Evolutionary conservation across 2,329 filamentous ascomycete genomes (phyloP), one percentile per base, ranked within the genome.

Genomic region (Sporothrix dimorphospora): DNA sequence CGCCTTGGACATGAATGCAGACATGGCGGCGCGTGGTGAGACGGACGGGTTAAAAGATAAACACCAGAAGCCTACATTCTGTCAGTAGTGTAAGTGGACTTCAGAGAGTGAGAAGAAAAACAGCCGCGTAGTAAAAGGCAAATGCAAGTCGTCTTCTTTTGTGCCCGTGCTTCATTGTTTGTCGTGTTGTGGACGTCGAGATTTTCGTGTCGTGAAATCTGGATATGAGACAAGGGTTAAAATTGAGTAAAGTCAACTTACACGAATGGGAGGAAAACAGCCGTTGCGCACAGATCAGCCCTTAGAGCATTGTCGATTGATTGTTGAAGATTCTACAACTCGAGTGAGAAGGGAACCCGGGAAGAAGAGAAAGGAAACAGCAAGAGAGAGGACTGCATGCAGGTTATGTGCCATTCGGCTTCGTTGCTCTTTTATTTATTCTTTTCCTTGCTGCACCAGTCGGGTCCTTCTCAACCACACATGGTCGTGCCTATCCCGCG

Each of bases 1-100:
- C 24, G 82, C 82, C 72, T 80, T 83, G 24, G 80, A 78, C 57
- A 79, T 16, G n/a, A 55, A n/a, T 1, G 38, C n/a, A 11, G 45
- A 51, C 6, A 73, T 72, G 40, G 47, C n/a, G 24, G n/a, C 1
- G 21, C 38, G 3, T 5, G 27, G 30, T n/a, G 30, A n/a, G 27
- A 11, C 2, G 6, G n/a, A 24, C 21, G 21, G 51, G 9, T n/a
- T 27, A 14, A 27, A 38, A 14, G 30, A 38, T 3, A 38, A 14
- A 4, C 19, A 24, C 4, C 24, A 38, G 12, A 4, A 16, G 42
- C 42, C 53, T 57, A 11, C 53, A 34, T 55, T 8, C 3, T 45
- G 42, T 45, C 11, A 45, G 42, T 34, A 34, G 3, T 34, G 30
- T 34, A 34, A 6, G 30, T 34, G 3, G 30, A 34, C 6, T 34